phyloP scores from a whole-genome alignment of 352 stramenopile species.

The Globisporangium splendens region DNA sequence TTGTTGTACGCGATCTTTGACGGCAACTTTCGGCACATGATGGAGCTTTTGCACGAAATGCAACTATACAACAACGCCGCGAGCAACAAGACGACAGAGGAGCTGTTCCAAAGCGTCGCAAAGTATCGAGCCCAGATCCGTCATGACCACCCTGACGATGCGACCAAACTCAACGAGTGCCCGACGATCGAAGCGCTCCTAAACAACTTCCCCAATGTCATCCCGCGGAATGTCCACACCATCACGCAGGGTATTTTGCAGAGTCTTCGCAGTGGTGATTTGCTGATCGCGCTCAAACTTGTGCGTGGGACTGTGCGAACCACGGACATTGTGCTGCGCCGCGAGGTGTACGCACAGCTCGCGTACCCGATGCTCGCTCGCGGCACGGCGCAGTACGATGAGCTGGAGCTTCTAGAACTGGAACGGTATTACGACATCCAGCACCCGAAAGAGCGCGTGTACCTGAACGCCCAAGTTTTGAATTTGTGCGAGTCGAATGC shows the following conservation, averaged over 20 bases:
- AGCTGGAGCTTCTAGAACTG: constrained; percentile 45
- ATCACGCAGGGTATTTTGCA: constrained; percentile 44
- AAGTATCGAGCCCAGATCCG: constrained; percentile 34
- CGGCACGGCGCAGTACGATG: constrained; percentile 21
- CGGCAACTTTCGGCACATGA: constrained; percentile 71
- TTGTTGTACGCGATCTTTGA: constrained; percentile 58
- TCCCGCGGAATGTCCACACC: constrained; percentile 48
- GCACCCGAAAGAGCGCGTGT: constrained; percentile 29
- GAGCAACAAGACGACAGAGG: constrained; percentile 34
- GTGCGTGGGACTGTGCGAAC: constrained; percentile 40
- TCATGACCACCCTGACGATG: constrained; percentile 13
- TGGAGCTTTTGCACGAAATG: constrained; percentile 78
- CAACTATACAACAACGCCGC: constrained; percentile 52
- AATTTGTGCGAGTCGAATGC: constrained; percentile 67
- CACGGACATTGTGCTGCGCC: constrained; percentile 36
- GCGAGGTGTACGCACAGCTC: constrained; percentile 64
- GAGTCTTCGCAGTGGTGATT: constrained; percentile 43
- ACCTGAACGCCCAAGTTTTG: constrained; percentile 56
- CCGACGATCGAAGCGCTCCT: constrained; percentile 58
- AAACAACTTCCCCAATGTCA: constrained; percentile 47
- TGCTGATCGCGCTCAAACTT: constrained; percentile 37
- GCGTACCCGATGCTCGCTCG: constrained; percentile 55
- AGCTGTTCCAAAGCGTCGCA: constrained; percentile 57
- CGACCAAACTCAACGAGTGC: constrained; percentile 28
- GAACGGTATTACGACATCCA: constrained; percentile 61